Evolutionary conservation across 2,329 filamentous ascomycete genomes (phyloP), one percentile per base, ranked within the genome.

Genomic region (Aureobasidium lini): DNA sequence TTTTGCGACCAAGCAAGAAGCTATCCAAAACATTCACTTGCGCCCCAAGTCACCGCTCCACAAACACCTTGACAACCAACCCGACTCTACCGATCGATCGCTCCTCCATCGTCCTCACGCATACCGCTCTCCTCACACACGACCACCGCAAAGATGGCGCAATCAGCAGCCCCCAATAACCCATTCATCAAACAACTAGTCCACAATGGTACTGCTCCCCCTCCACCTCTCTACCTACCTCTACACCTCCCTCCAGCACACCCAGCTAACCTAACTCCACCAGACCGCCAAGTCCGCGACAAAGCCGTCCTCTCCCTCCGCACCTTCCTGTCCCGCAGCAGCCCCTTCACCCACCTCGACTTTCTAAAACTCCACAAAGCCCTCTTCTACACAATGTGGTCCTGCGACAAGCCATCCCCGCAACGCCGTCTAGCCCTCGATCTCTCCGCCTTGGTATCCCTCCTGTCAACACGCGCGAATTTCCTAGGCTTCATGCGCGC

Each of bases 351-450:
- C 16, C 77, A 83, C 42, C 73, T 88, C 65, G 91, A 96, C 64
- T 79, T 90, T 52, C 79, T 93, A 62, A 96, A 96, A 77, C 82
- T 97, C 64, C 96, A 91, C 90, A 95, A 95, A 71, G 93, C 91
- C 5, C 83, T 97, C 18, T 96, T 94, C 79, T 96, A 91, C 80
- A 84, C 83, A 82, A 77, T 57, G 76, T 96, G 90, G 87, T 94
- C 96, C 86, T 90, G 87, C 73, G 92, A 96, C 79, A 89, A 91
- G 49, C 87, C 91, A 10, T 76, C 86, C n/a, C 86, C 89, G 2
- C 93, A 96, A 77, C 91, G 96, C 78, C 83, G 83, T 44, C 87
- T 97, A 47, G 88, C 89, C 66, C 76, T 80, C 65, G 86, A 92
- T 63, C 86, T 97, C 59, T 88, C 91, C 44, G 81, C 76, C 1